Evolutionary conservation across 176 grass and related monocot genomes (phyloP).

Genomic region (Oryza brachyantha): DNA sequence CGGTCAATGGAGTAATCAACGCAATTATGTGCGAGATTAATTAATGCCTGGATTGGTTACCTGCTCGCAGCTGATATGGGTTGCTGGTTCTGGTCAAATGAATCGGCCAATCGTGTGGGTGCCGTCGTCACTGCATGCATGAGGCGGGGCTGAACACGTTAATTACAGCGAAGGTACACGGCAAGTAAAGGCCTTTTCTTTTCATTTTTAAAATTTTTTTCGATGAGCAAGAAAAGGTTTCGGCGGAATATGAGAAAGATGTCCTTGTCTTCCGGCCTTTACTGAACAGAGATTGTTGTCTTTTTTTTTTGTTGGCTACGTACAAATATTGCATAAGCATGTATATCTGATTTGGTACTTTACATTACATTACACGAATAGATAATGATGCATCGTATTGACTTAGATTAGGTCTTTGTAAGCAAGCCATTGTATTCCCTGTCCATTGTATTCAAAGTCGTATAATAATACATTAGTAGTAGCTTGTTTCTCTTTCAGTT

Average conservation of each 20-base stretch:
- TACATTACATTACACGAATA: too few relatives aligned
- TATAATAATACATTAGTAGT: neutral
- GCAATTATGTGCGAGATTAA: neutral
- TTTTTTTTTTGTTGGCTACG: too few relatives aligned
- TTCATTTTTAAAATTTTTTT: neutral
- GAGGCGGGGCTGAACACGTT: neutral
- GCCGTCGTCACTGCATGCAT: neutral
- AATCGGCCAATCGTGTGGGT: neutral
- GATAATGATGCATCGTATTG: too few relatives aligned
- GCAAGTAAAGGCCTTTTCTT: neutral
- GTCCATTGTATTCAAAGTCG: neutral
- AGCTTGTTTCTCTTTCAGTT: neutral
- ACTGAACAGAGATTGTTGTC: neutral
- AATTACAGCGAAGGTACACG: neutral
- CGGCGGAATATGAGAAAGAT: neutral
- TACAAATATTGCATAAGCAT: neutral
- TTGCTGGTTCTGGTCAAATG: neutral
- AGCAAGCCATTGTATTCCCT: neutral
- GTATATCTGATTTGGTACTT: too few relatives aligned
- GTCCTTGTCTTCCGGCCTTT: neutral
- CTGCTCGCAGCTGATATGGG: neutral
- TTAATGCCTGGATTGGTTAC: neutral
- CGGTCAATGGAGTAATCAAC: neutral
- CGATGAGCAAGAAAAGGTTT: neutral
- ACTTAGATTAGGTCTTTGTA: too few relatives aligned